Evolutionary conservation across 1,284 basidiomycete genomes (phyloP).

Genomic region (Chalciporus sp.): DNA sequence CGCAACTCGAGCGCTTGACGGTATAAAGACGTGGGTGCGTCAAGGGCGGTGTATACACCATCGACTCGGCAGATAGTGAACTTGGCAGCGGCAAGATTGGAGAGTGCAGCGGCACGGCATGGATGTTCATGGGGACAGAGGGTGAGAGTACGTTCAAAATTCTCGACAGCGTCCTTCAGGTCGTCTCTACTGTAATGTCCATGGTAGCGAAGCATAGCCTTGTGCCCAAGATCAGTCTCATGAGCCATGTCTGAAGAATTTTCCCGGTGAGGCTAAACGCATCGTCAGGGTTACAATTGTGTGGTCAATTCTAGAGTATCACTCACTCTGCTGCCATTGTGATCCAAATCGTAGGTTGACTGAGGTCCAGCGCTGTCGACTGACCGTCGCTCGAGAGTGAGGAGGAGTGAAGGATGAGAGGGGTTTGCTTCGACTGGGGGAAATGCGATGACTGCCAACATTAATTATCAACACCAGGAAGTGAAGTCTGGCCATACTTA

Average conservation of each 20-base stretch:
- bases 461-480: too few relatives aligned
- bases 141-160: conserved; percentile 3
- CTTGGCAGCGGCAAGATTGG: conserved; percentile 15
- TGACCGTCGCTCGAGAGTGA: neutral
- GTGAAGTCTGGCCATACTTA: neutral
- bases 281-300: neutral
- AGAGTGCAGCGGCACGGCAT: conserved; percentile 3
- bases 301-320: too few relatives aligned
- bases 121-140: conserved; percentile 1
- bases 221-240: conserved; percentile 7
- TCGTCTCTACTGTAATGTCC: neutral
- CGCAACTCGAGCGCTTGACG: conserved; percentile 3
- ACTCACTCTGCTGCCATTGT: too few relatives aligned
- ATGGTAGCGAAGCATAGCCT: neutral
- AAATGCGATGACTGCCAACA: neutral
- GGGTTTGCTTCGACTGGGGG: neutral
- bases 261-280: neutral
- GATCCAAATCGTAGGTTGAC: too few relatives aligned
- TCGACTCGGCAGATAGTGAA: neutral
- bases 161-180: conserved; percentile 2
- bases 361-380: too few relatives aligned
- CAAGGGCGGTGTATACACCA: neutral
- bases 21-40: neutral
- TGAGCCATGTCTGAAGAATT: neutral
- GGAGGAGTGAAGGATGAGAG: neutral